These are phyloP conservation scores for Rhodotorula mucilaginosa DNA, from an alignment of 1,284 basidiomycete genomes.

Conservation along the genomic window DNA sequence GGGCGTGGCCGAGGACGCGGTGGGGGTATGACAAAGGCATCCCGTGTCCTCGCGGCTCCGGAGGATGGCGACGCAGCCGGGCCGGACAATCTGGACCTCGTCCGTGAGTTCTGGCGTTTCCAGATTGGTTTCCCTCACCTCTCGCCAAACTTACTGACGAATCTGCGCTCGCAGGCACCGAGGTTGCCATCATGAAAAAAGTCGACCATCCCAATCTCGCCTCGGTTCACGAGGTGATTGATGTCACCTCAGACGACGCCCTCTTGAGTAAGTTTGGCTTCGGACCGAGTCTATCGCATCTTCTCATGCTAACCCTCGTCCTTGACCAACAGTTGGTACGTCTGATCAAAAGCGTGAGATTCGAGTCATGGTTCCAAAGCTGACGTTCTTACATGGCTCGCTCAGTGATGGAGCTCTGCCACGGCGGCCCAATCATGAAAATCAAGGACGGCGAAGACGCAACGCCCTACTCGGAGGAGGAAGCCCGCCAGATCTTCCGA, in stretches of 20 bases:
- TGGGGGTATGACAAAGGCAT: background rate
- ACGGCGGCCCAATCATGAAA: slow-evolving; percentile 56
- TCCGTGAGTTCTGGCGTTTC: slow-evolving; percentile 9
- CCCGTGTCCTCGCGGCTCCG: background rate
- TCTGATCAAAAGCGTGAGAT: too few species aligned
- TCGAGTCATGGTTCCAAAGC: too few species aligned
- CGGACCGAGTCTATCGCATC: too few species aligned
- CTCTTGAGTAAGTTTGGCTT: slow-evolving; percentile 49
- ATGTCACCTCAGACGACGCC: slow-evolving; percentile 55
- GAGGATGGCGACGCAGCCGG: slow-evolving; percentile 23
- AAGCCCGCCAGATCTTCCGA: slow-evolving; percentile 54
- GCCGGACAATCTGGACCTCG: slow-evolving; percentile 36
- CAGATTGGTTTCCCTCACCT: background rate
- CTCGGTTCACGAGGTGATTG: slow-evolving; percentile 57
- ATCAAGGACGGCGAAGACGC: slow-evolving; percentile 47
- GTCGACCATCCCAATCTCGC: slow-evolving; percentile 50
- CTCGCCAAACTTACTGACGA: background rate
- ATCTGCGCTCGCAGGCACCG: slow-evolving; percentile 21
- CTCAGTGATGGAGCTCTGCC: slow-evolving; percentile 53
- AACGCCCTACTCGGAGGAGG: slow-evolving; percentile 45
- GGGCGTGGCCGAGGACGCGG: slow-evolving; percentile 21
- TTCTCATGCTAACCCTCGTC: background rate
- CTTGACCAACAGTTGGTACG: slow-evolving; percentile 11
- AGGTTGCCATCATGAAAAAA: slow-evolving; percentile 47
- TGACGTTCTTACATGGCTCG: background rate